Conservation (phyloP, 2,329 filamentous ascomycete species). For the Podosphaera leucotricha region DNA sequence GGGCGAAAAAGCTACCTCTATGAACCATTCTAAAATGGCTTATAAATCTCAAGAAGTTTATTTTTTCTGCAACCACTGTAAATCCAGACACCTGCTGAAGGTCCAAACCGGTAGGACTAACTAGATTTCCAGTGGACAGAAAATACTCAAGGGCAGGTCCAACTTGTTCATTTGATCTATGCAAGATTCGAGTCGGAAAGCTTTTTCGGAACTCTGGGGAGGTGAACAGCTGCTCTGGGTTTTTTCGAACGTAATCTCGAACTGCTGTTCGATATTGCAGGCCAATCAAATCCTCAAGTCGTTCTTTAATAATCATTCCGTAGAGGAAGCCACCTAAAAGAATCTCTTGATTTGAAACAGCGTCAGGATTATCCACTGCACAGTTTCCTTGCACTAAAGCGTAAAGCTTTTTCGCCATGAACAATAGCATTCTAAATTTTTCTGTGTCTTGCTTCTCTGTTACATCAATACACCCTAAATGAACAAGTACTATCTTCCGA, state of each 20-base stretch:
- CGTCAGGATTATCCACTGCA: slow-evolving; percentile 84
- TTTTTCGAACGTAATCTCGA: slow-evolving; percentile 31
- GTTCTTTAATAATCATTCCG: slow-evolving; percentile 86
- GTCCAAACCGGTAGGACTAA: slow-evolving; percentile 78
- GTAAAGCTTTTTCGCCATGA: slow-evolving; percentile 94
- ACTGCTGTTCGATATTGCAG: slow-evolving; percentile 27
- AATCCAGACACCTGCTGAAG: slow-evolving; percentile 87
- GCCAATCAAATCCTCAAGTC: slow-evolving; percentile 66
- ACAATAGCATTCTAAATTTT: slow-evolving; percentile 82
- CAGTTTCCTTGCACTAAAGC: slow-evolving; percentile 82
- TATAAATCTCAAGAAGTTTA: slow-evolving; percentile 97
- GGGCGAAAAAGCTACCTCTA: slow-evolving; percentile 94
- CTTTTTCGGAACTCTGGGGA: slow-evolving; percentile 58
- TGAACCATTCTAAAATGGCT: slow-evolving; percentile 99
- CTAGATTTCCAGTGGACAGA: slow-evolving; percentile 79
- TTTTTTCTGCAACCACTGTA: slow-evolving; percentile 92
- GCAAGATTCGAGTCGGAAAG: slow-evolving; percentile 55
- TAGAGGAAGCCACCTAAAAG: slow-evolving; percentile 84
- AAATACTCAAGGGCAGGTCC: slow-evolving; percentile 84
- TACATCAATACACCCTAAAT: slow-evolving; percentile 68
- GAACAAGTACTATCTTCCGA: slow-evolving; percentile 70
- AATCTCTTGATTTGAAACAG: slow-evolving; percentile 88
- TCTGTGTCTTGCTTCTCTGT: slow-evolving; percentile 66
- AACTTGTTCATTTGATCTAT: slow-evolving; percentile 57
- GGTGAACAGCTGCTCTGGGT: slow-evolving; percentile 45